A percentile compares a stretch with the other conserved stretches of the same genome.
These are phyloP conservation scores for Globisporangium recalcitrans DNA, from an alignment of 352 stramenopile species.

Conservation along the genomic window DNA sequence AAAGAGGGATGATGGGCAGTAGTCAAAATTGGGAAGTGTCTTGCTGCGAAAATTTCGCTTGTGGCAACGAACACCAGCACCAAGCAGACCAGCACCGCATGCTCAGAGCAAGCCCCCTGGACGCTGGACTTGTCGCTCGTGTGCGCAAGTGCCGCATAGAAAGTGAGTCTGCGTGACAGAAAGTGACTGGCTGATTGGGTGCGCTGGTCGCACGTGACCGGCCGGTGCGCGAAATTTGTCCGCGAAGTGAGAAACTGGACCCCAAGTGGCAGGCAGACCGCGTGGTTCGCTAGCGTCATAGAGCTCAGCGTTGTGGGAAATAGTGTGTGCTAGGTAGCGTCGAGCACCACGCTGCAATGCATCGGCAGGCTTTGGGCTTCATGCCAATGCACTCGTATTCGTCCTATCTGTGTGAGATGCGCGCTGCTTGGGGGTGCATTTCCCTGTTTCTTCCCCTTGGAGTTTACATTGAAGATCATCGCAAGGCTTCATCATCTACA, in stretches of 20 bases:
- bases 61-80: background rate
- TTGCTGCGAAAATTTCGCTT: slow-evolving; percentile 1
- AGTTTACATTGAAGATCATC: background rate
- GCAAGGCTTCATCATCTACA: background rate
- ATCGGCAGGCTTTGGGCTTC: background rate
- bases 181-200: background rate
- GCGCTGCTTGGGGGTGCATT: background rate
- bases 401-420: background rate
- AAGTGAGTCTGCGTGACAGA: background rate
- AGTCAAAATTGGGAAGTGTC: background rate
- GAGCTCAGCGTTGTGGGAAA: too few relatives aligned
- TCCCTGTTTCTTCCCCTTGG: background rate
- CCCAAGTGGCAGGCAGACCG: too few relatives aligned
- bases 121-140: background rate
- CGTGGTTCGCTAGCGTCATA: too few relatives aligned
- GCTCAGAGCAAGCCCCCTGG: too few relatives aligned
- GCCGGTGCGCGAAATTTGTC: slow-evolving; percentile 5
- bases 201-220: background rate
- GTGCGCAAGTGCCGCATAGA: background rate
- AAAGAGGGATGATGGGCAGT: background rate
- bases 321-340: too few relatives aligned
- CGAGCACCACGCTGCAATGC: background rate
- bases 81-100: background rate
- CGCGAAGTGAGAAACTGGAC: slow-evolving; percentile 6
- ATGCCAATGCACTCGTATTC: background rate